Base-by-base conservation (phyloP, 805 yeast genomes). In the Candida xyloterini region DNA sequence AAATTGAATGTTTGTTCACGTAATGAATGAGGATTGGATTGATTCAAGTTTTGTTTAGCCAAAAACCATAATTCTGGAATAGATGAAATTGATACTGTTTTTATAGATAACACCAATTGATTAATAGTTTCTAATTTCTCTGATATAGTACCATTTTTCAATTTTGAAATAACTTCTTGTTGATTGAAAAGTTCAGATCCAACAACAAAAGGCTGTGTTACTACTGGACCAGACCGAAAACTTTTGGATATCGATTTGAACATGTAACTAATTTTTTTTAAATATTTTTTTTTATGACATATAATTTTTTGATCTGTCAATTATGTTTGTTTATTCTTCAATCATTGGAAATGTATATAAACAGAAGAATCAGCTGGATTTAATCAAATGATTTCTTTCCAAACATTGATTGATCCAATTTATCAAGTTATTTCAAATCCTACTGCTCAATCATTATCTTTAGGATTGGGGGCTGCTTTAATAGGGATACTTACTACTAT, bases 1-100 rank as follows among this genome's bases (percentile, higher is more conserved):
- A 88, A 63, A 13, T 67, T 58, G 24, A 85, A 58, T 0, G 81
- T 79, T 1, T 74, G 71, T 23, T 71, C 60, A 20, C 81, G 62
- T 3, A 67, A 58, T 13, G 61, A 65, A 1, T 57, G 40, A 15
- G 51, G 52, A 23, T 52, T 56, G 3, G 57, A 55, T 0, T 63
- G 55, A 6, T 65, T 64, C 35, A 84, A 68, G 56, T 81, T 60
- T 35, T 71, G 76, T 43, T 74, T 65, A 0, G 83, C 81, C 36
- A 79, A 62, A 56, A 81, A 78, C 96, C 96, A 87, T 1, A 86
- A 68, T 46, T 84, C 89, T 0, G 86, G 79, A 4, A 85, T 69
- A 2, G 83, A 73, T 0, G 81, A 68, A 2, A 79, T 70, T 3
- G 80, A 66, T 35, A 70, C 71, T 33, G 70, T 73, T 15, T 71